A percentile compares a stretch with the other conserved stretches of the same genome.
phyloP scores from a whole-genome alignment of 305 asterid genomes.

The Solanum hybrid region DNA sequence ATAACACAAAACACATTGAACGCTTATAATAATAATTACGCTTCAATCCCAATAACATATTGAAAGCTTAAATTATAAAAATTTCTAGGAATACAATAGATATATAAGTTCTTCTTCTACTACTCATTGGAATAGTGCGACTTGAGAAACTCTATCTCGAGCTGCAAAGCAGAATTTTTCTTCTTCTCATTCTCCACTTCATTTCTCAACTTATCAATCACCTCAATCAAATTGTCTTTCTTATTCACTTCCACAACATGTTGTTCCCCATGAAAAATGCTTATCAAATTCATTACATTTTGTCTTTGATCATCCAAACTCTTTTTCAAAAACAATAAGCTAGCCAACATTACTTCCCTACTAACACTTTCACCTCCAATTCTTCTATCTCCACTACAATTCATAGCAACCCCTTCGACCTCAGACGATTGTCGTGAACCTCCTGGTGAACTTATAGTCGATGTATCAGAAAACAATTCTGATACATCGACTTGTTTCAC shows the following conservation, averaged over 20 bases:
- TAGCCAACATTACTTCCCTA: slow-evolving; percentile 25
- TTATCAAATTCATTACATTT: slow-evolving; percentile 40
- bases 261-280: slow-evolving; percentile 24
- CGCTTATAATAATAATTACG: not conserved
- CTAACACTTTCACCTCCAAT: not conserved
- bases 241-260: slow-evolving; percentile 22
- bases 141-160: slow-evolving; percentile 47
- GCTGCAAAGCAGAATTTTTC: slow-evolving; percentile 40
- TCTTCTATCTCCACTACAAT: not conserved
- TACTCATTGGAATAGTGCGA: slow-evolving; percentile 26
- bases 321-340: slow-evolving; percentile 34
- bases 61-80: not conserved
- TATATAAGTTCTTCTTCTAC: not conserved
- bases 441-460: slow-evolving; percentile 15
- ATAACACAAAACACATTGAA: not conserved
- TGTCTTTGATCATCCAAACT: slow-evolving; percentile 54
- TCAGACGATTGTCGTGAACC: not conserved
- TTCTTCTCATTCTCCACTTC: slow-evolving; percentile 53
- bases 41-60: not conserved
- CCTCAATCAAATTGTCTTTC: slow-evolving; percentile 43
- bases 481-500: slow-evolving; percentile 27
- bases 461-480: slow-evolving; percentile 15
- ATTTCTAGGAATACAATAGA: not conserved
- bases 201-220: slow-evolving; percentile 29
- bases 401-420: not conserved